Evolutionary conservation across 164 flowering plant species (phyloP), one percentile per base, ranked within the genome.

Genomic region (Vitis labrusca): DNA sequence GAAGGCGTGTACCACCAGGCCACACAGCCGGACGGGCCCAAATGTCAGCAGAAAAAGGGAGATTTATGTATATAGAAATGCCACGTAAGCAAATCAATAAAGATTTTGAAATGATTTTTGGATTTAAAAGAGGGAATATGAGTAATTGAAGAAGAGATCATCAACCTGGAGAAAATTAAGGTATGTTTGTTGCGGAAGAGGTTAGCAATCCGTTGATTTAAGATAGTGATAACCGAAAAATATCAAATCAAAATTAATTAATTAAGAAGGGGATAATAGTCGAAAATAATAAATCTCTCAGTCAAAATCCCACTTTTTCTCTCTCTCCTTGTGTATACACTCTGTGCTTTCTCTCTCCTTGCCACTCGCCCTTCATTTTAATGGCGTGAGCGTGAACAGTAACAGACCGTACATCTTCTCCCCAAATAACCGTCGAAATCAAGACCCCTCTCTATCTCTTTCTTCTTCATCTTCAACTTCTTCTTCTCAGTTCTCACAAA

Each of bases 361-460:
- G 67, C 50, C 54, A 44, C 67, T 55, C 60, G 1, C 52, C 57
- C 79, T 67, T 71, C 78, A 66, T 66, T 75, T 54, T 63, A 67
- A 75, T 75, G 71, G 78, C 65, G 71, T 76, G 79, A 76, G 69
- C 71, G 30, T 19, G 48, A 50, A 63, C 67, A 52, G 63, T 61
- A 63, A 60, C 75, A 70, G 60, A 29, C 76, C 63, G 69, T 48
- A 48, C 61, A 4, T 5, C 66, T 8, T 29, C 17, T 44, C 61
- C n/a, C 53, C 17, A 6, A 48, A 7, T 63, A 58, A 55, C 66
- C 61, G 23, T 59, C 6, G 9, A 52, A 53, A 49, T 11, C n/a
- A 67, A 57, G 55, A 68, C n/a, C 73, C 9, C 48, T 65, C 47
- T 37, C 9, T 48, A n/a, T 62, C 11, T 59, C 59, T 50, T 50